These are phyloP conservation scores for Kokia cookei DNA, from an alignment of 441 rosid species.

Conservation along the genomic window DNA sequence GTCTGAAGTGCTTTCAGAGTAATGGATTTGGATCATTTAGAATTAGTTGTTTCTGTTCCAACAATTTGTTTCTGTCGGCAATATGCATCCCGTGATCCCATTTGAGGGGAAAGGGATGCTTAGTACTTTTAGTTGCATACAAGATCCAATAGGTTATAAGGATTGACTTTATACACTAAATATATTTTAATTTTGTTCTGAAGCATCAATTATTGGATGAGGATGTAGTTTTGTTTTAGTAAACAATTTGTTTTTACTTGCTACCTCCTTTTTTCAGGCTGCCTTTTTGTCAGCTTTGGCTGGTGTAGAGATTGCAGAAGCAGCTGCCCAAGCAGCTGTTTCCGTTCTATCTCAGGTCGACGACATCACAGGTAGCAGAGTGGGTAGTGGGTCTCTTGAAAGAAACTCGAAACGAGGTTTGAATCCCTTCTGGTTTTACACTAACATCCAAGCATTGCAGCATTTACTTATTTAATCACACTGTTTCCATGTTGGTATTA, in stretches of 20 bases:
- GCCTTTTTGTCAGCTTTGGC: constrained; percentile 89
- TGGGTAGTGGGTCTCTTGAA: constrained; percentile 17
- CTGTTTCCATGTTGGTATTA: neutral
- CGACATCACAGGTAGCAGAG: constrained; percentile 25
- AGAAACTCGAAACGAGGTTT: constrained; percentile 36
- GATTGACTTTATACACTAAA: neutral
- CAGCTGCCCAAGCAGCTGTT: constrained; percentile 81
- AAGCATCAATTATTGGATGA: neutral
- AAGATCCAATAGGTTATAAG: neutral
- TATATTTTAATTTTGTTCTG: neutral
- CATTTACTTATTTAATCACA: neutral
- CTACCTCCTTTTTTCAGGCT: constrained; percentile 39
- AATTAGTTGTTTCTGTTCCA: neutral
- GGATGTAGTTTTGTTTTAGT: neutral
- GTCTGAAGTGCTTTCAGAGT: neutral
- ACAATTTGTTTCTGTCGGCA: neutral
- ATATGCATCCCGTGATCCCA: neutral
- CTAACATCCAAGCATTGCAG: neutral
- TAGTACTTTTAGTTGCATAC: neutral
- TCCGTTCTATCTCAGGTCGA: constrained; percentile 43
- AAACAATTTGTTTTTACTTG: neutral
- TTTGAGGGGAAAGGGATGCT: neutral
- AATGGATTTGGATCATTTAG: neutral
- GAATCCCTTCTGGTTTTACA: neutral
- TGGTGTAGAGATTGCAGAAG: constrained; percentile 70